Evolutionary conservation across 2,329 filamentous ascomycete genomes (phyloP), one percentile per base, ranked within the genome.

Genomic region (Grosmannia serpens): DNA sequence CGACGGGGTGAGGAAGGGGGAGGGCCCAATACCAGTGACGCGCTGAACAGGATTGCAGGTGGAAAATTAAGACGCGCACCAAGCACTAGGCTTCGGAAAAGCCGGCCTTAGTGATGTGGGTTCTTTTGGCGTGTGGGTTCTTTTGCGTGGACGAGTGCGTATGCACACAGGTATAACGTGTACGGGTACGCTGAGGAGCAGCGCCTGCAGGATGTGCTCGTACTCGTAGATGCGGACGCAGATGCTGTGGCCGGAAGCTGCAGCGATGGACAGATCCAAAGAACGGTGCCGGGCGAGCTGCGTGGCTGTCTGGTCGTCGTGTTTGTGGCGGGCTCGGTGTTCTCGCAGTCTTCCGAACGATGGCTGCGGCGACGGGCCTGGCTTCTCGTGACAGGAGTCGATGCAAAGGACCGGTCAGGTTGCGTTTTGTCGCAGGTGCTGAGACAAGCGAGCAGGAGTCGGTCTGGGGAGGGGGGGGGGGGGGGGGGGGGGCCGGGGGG

Each of bases 1-100:
- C 44, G 57, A 44, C n/a, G 49, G 56, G 15, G 27, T 49, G 38
- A 31, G 15, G 17, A 44, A 51, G 22, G 44, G 57, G 38, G 22
- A 17, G 38, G 35, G 35, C 4, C 29, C 27, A 33, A 31, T 44
- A n/a, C n/a, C 33, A 55, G 41, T 33, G n/a, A 44, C 41, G 29
- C 27, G 38, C 26, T 7, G 20, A 2, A 20, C n/a, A 56, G 38
- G 20, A 20, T 35, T 29, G 26, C 9, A 38, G 26, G 35, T 47
- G 38, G 47, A 57, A 52, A 51, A 57, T 44, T 47, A 58, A 53
- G 56, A 58, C 35, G 31, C 49, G 56, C 44, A 41, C 57, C 51
- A 58, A 29, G 50, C 27, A 55, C 44, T 53, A 55, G 24, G 33
- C 29, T 24, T 53, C 57, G 57, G 57, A 49, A 54, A 50, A 54